phyloP scores from a whole-genome alignment of 257 asterid genomes.

The Salvia splendens region DNA sequence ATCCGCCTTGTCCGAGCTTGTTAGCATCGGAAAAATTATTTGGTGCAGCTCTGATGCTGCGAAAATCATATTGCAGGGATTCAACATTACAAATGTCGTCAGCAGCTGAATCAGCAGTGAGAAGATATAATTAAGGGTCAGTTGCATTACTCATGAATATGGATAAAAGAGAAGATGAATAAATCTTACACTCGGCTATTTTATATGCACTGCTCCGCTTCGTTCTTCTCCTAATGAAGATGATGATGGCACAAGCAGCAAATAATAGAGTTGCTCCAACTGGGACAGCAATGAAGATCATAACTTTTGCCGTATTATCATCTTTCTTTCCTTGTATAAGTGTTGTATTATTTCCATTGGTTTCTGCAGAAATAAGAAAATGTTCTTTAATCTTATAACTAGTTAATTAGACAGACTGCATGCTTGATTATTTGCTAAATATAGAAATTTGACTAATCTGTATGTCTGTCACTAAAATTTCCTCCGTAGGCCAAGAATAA shows the following conservation, averaged over 20 bases:
- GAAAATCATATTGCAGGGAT: conserved; percentile 37
- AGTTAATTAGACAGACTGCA: no score
- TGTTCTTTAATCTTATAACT: no score
- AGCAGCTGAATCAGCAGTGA: conserved; percentile 10
- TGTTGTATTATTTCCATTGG: conserved; percentile 1
- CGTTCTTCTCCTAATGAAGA: conserved; percentile 22
- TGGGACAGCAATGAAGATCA: conserved; percentile 26
- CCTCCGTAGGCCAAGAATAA: no score
- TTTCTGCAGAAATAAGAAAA: conserved; percentile 24
- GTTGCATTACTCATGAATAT: no score
- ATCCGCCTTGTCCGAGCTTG: conserved; percentile 44
- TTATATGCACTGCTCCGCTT: conserved; percentile 2
- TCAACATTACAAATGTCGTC: conserved; percentile 27
- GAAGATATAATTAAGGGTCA: neutral
- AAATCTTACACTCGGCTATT: conserved; percentile 3
- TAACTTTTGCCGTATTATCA: conserved; percentile 16
- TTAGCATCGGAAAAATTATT: conserved; percentile 34
- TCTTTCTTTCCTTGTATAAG: conserved; percentile 15
- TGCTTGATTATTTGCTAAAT: no score
- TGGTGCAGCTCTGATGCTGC: conserved; percentile 37
- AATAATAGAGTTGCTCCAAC: conserved; percentile 16
- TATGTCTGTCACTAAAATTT: no score
- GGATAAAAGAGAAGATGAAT: neutral
- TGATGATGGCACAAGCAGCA: conserved; percentile 22
- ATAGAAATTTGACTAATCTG: no score